Evolutionary conservation across 1,139 yeast species (phyloP).

Genomic region (Geotrichum phurueaensis): DNA sequence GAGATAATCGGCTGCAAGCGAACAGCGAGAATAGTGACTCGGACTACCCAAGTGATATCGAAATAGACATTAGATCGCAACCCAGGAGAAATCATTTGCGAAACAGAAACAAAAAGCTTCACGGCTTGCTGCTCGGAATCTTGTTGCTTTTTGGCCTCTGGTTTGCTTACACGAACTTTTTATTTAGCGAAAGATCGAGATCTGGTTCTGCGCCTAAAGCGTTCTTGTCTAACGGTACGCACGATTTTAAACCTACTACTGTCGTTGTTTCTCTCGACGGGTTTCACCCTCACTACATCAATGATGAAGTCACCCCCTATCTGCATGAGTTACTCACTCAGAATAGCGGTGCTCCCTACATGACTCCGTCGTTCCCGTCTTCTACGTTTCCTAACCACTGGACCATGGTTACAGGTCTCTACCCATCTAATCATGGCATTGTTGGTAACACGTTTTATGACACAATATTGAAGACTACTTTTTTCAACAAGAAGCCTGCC

Average conservation of each 20-base stretch:
- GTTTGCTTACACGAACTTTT: conserved; percentile 15
- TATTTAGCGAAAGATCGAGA: background rate
- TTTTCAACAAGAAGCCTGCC: conserved; percentile 57
- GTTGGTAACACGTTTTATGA: conserved; percentile 81
- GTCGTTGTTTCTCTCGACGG: conserved; percentile 76
- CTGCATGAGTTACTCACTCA: conserved; percentile 51
- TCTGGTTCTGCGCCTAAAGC: conserved; percentile 9
- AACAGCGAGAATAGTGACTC: conserved; percentile 16
- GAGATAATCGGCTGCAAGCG: background rate
- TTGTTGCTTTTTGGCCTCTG: conserved; percentile 11
- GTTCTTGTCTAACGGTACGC: conserved; percentile 59
- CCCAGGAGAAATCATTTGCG: conserved; percentile 13
- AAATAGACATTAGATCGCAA: conserved; percentile 17
- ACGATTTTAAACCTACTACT: conserved; percentile 69
- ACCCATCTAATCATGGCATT: conserved; percentile 81
- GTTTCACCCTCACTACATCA: conserved; percentile 86
- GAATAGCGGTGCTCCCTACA: conserved; percentile 70
- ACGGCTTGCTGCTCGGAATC: conserved; percentile 14
- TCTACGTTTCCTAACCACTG: conserved; percentile 91
- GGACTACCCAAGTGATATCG: conserved; percentile 19
- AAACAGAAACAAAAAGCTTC: conserved; percentile 9
- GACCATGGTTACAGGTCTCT: conserved; percentile 80
- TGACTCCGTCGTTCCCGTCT: conserved; percentile 83
- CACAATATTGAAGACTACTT: conserved; percentile 48
- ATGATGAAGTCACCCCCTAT: conserved; percentile 59